Base-by-base conservation (phyloP, 2,329 filamentous ascomycete species). In the Myriosclerotinia curreyana region DNA sequence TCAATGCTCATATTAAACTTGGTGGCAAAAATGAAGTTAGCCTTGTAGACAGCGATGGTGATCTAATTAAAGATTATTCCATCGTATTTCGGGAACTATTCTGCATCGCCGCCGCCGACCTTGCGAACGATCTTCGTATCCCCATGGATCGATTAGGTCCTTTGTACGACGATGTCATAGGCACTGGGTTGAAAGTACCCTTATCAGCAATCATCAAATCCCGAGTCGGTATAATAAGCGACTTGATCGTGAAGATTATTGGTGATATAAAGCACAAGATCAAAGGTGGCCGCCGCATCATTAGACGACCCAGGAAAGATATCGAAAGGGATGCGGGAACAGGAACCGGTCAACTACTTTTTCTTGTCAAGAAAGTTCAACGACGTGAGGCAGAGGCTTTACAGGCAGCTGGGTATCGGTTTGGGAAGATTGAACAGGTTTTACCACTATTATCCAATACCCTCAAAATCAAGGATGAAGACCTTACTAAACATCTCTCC, bases 1-100 rank as follows among this genome's bases (percentile, higher is more conserved):
- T 96, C n/a, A 77, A 81, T 69, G 69, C 80, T 73, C 72, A 84
- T 67, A 75, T 80, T 44, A 64, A 66, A 38, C 59, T 42, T 73
- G 78, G 58, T 76, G 80, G 65, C 69, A 75, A 50, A 72, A 70
- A 42, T 72, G 74, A 64, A 67, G 78, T 80, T 68, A 79, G 78
- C 69, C 80, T 83, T 54, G 78, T 80, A 42, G 80, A 76, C 71
- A 83, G 81, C 62, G 77, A 86, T 67, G 79, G 83, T 1, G 81
- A 85, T 28, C 78, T 85, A 15, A 83, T 89, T 60, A 80, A 85
- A 14, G 83, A 91, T 66, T 94, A 94, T 74, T 88, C 91, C 42
- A 79, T 87, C 20, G 81, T 93, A 1, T 92, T 96, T 74, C 86
- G 91, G 31, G 90, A 96, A 73, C 81, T 93, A 12, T 96, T 96